Evolutionary conservation across 805 yeast species (phyloP).

Genomic region (Saturnispora dispora): DNA sequence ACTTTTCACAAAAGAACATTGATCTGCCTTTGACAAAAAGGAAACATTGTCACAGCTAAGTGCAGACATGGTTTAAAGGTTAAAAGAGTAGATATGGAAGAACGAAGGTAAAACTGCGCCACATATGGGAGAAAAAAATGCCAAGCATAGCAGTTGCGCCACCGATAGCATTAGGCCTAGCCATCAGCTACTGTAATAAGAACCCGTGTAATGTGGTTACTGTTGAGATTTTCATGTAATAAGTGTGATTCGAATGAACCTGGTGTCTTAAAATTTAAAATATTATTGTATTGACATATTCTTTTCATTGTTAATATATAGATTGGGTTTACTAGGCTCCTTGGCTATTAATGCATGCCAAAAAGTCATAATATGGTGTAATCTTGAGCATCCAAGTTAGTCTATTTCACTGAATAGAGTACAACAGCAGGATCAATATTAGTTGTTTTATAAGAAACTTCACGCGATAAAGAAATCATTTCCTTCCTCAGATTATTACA

Average conservation of each 20-base stretch:
- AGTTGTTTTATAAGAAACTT: not conserved
- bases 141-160: not conserved
- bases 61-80: not conserved
- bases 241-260: too few species aligned
- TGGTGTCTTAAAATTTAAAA: too few species aligned
- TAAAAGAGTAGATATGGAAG: not conserved
- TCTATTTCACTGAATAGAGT: too few species aligned
- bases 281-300: too few species aligned
- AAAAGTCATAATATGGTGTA: too few species aligned
- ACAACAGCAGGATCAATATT: too few species aligned
- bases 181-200: not conserved
- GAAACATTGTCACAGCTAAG: conserved; percentile 8
- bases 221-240: too few species aligned
- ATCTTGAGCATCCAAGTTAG: too few species aligned
- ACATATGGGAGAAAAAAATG: not conserved
- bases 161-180: not conserved
- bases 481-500: not conserved
- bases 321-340: too few species aligned
- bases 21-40: conserved; percentile 15
- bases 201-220: too few species aligned
- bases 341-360: too few species aligned
- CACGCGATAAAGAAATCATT: not conserved
- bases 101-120: not conserved
- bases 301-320: too few species aligned
- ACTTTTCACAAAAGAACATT: conserved; percentile 23